Base-by-base conservation (phyloP, 768 basidiomycete species). In the Terana coerulea region DNA sequence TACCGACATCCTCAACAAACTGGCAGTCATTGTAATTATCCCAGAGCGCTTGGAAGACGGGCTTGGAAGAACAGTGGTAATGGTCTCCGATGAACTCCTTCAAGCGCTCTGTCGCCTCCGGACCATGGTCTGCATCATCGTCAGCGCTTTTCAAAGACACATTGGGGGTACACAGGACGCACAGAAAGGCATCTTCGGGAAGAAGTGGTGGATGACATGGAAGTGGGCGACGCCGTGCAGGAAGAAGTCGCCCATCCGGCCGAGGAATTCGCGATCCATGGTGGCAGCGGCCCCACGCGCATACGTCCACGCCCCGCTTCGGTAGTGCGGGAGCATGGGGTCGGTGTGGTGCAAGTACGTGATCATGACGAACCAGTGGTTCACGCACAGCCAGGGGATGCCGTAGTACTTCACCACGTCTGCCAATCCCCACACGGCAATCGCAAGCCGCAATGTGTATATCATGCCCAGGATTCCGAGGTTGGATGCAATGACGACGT, bases 201-300 rank as follows among this genome's bases (percentile, higher is more conserved):
- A 72, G 61, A 72, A 71, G 59, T 84, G 82, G 59, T 84, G 82
- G 36, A 82, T 69, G 51, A 83, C 81, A 62, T 85, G 83, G 59
- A 70, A 81, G 59, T 83, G 81, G 3, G 59, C 59, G 36, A 63
- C 57, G 34, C 57, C 57, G 34, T 63, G 63, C 4, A 64, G 55
- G 60, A 64, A 64, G 47, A 64, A 64, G 29, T 53, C 55, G 22
- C 63, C 63, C 42, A 56, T 55, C 62, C 62, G 59, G 15, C 63
- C 63, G n/a, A 64, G 53, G 53, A 64, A 64, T 34, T 54, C 36
- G 19, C 63, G 52, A 42, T 64, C 63, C 8, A 63, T 46, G 1
- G 63, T 64, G 6, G 57, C 55, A 7, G 62, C 62, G 15, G 62
- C 62, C 8, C 62, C 62, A 7, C 62, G 57, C 48, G 28, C 39